Evolutionary conservation across 176 grass and related monocot species (phyloP).

Genomic region (Lolium perenne): DNA sequence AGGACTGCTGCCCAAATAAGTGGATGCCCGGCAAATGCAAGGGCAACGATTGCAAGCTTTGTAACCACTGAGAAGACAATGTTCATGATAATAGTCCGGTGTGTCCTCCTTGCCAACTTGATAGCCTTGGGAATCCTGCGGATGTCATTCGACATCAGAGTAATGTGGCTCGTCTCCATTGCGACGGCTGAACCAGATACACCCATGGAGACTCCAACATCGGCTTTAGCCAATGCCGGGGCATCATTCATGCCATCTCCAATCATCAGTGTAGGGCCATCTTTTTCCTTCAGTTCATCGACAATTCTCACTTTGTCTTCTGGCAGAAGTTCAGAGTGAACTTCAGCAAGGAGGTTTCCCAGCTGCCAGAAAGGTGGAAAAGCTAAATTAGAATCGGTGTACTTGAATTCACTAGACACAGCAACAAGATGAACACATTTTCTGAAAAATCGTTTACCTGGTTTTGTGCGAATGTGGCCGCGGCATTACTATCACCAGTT

Average conservation of each 20-base stretch:
- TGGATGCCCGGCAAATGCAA: slow-evolving; percentile 78
- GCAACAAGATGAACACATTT: not conserved
- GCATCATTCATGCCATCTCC: slow-evolving; percentile 99
- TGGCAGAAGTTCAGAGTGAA: slow-evolving; percentile 86
- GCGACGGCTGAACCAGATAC: slow-evolving; percentile 94
- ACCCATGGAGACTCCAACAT: slow-evolving; percentile 97
- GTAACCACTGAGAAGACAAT: slow-evolving; percentile 80
- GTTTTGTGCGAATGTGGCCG: slow-evolving; percentile 77
- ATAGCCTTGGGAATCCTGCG: slow-evolving; percentile 77
- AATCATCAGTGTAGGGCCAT: slow-evolving; percentile 84
- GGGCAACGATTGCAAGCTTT: slow-evolving; percentile 69
- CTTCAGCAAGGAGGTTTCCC: slow-evolving; percentile 59
- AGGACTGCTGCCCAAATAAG: slow-evolving; percentile 95
- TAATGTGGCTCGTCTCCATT: slow-evolving; percentile 92
- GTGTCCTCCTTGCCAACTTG: slow-evolving; percentile 71
- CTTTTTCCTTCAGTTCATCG: slow-evolving; percentile 63
- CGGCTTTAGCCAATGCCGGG: slow-evolving; percentile 79
- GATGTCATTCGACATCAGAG: slow-evolving; percentile 97
- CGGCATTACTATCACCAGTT: slow-evolving; percentile 77
- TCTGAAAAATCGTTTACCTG: slow-evolving; percentile 57
- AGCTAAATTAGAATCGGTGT: slow-evolving; percentile 4
- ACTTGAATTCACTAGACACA: not conserved
- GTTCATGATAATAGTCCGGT: slow-evolving; percentile 69
- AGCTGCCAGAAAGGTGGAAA: slow-evolving; percentile 53
- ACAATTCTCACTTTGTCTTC: slow-evolving; percentile 88